phyloP scores from a whole-genome alignment of 306 rosid genomes.

The Datisca glomerata region DNA sequence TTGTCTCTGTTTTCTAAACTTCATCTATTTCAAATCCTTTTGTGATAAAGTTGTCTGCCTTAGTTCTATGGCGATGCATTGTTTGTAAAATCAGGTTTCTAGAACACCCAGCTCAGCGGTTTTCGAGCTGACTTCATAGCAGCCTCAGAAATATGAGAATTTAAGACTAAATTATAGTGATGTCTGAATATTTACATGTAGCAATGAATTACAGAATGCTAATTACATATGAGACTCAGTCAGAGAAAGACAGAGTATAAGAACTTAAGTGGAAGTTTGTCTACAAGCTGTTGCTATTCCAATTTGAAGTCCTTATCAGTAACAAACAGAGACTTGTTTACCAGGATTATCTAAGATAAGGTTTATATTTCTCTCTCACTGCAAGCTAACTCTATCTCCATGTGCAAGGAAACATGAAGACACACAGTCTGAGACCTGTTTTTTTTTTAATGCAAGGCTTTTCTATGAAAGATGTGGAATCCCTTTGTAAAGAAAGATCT shows the following conservation, averaged over 20 bases:
- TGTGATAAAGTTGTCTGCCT: constrained; percentile 2
- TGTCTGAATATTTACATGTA: not conserved
- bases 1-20: no score
- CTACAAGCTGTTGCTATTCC: not conserved
- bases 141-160: not conserved
- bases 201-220: not conserved
- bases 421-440: constrained; percentile 6
- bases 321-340: constrained; percentile 13
- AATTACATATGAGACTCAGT: not conserved
- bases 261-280: not conserved
- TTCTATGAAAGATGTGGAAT: not conserved
- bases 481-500: no score
- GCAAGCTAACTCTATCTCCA: no score
- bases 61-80: not conserved
- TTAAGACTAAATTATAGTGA: not conserved
- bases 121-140: constrained; percentile 1
- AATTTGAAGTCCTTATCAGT: not conserved
- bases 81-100: not conserved
- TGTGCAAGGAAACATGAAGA: constrained; percentile 50
- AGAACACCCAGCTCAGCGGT: not conserved
- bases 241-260: not conserved
- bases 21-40: not conserved
- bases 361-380: constrained; percentile 14
- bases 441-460: constrained; percentile 7
- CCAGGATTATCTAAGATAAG: constrained; percentile 22